These are phyloP conservation scores for Lentinus tigrinus DNA, from an alignment of 768 basidiomycete genomes.

Conservation along the genomic window DNA sequence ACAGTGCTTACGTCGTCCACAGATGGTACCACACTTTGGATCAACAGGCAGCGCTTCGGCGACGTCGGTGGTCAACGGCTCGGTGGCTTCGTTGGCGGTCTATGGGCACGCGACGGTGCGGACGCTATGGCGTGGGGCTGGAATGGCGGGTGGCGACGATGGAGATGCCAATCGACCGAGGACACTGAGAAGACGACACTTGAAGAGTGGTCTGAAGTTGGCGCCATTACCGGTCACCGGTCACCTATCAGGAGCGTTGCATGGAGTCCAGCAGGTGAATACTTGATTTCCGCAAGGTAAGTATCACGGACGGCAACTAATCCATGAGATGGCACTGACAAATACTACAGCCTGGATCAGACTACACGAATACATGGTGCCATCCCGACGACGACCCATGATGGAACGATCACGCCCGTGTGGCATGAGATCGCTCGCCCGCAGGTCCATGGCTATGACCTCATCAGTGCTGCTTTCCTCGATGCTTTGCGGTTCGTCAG, in stretches of 20 bases:
- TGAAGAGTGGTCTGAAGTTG: constrained; percentile 70
- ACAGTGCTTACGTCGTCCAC: constrained; percentile 37
- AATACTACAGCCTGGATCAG: constrained; percentile 69
- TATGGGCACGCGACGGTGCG: constrained; percentile 66
- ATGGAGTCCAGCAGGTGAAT: constrained; percentile 88
- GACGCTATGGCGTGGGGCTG: constrained; percentile 88
- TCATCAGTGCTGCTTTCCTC: constrained; percentile 78
- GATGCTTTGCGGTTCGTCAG: constrained; percentile 78
- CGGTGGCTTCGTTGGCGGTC: constrained; percentile 88
- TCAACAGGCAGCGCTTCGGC: constrained; percentile 87
- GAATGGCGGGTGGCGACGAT: constrained; percentile 92
- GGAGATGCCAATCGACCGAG: constrained; percentile 45
- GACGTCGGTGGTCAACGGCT: constrained; percentile 89
- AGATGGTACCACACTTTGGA: constrained; percentile 74
- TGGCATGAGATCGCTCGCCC: constrained; percentile 94
- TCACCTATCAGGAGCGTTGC: constrained; percentile 75
- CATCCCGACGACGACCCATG: constrained; percentile 25
- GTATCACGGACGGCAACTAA: constrained; percentile 17
- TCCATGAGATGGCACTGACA: not conserved
- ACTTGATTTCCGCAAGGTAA: constrained; percentile 83
- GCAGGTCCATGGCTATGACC: constrained; percentile 95
- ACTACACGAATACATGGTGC: constrained; percentile 87
- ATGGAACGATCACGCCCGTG: constrained; percentile 20
- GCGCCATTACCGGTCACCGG: constrained; percentile 85
- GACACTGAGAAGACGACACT: constrained; percentile 7